These are phyloP conservation scores for Lodderomyces parapsilosis DNA, from an alignment of 1,139 yeast species.

Conservation along the genomic window DNA sequence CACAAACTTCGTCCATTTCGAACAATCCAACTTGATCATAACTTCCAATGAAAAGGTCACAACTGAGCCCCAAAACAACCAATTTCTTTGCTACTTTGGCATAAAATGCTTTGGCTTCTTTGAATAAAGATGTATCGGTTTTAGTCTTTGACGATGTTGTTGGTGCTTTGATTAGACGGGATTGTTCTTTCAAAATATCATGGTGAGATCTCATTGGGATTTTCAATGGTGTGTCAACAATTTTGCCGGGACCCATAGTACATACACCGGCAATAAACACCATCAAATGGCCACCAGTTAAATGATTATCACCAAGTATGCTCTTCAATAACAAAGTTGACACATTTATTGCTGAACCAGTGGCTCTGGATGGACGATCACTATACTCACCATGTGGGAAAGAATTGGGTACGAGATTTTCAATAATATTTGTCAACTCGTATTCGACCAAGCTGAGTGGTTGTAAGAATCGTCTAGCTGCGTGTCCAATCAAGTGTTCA, in stretches of 20 bases:
- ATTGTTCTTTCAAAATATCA: conserved; percentile 48
- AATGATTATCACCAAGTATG: conserved; percentile 35
- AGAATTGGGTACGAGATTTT: conserved; percentile 50
- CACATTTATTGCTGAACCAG: conserved; percentile 68
- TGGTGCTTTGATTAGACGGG: conserved; percentile 26
- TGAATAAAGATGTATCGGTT: conserved; percentile 32
- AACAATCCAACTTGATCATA: conserved; percentile 67
- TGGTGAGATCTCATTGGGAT: conserved; percentile 61
- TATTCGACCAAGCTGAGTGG: conserved; percentile 55
- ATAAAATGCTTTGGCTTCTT: conserved; percentile 43
- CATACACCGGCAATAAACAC: conserved; percentile 61
- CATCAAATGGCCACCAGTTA: conserved; percentile 61
- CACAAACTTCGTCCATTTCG: conserved; percentile 61
- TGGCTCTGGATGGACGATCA: conserved; percentile 56
- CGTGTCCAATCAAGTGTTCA: conserved; percentile 23
- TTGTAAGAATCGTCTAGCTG: conserved; percentile 43
- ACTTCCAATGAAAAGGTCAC: conserved; percentile 60
- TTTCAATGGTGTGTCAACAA: conserved; percentile 47
- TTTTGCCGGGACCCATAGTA: conserved; percentile 56
- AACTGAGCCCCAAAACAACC: conserved; percentile 47
- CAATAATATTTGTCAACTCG: conserved; percentile 52
- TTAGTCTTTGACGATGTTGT: conserved; percentile 24
- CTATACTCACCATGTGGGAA: conserved; percentile 48
- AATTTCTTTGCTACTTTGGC: conserved; percentile 40
- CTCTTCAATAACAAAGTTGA: conserved; percentile 52